Evolutionary conservation across 306 rosid genomes (phyloP).

Genomic region (Crotalaria pallida): DNA sequence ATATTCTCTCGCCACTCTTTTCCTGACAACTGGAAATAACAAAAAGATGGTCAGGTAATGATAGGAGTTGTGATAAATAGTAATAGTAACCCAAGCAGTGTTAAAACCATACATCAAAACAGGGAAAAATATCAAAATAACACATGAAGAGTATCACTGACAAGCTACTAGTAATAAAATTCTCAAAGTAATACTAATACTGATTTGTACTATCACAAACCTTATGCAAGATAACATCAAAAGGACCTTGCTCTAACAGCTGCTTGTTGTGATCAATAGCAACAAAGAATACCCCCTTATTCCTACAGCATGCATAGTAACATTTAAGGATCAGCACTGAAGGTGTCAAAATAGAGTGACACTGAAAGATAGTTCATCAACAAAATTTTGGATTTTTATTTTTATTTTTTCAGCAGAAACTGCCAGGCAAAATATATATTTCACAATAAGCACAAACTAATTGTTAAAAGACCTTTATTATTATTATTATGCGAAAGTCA

Average conservation of each 20-base stretch:
- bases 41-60: conserved; percentile 22
- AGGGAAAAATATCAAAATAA: not conserved
- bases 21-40: conserved; percentile 39
- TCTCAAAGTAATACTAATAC: not conserved
- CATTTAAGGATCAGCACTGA: not conserved
- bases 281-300: conserved; percentile 10
- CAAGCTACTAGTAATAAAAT: not conserved
- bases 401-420: not conserved
- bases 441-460: not conserved
- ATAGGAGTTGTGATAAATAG: not conserved
- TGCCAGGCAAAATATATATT: not conserved
- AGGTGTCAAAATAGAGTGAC: not conserved
- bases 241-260: conserved; percentile 18
- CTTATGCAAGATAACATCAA: conserved; percentile 14
- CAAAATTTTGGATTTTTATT: not conserved
- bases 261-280: conserved; percentile 8
- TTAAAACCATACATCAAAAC: not conserved
- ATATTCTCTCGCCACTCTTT: conserved; percentile 40
- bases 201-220: conserved; percentile 2
- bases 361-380: not conserved
- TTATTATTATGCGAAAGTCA: too few species aligned
- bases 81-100: not conserved
- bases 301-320: not conserved
- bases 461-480: too few species aligned
- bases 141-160: not conserved